Base-by-base conservation (phyloP, 2,329 filamentous ascomycete genomes). In the Pseudocercospora cruenta region DNA sequence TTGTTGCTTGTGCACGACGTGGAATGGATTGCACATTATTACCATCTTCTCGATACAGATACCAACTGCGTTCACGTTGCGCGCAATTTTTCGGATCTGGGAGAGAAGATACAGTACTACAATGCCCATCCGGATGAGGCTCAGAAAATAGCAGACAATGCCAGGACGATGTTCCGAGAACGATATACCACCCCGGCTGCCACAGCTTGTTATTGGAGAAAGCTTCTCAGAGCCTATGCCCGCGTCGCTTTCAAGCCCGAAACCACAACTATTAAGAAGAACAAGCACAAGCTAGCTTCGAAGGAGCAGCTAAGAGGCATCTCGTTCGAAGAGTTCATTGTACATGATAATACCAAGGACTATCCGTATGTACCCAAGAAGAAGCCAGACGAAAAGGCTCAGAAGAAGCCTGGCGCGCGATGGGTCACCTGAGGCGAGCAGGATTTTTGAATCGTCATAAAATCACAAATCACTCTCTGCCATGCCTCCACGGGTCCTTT, bases 131-230 rank as follows among this genome's bases (percentile, higher is more conserved):
- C 65, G 10, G 59, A 68, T 4, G 68, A 71, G 26, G 70, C 70
- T 2, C 69, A 71, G 43, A 55, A 64, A 8, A 69, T 73, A 45
- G 72, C 71, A 5, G 63, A 70, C 10, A 67, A 67, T 12, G 66
- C 67, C 6, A 66, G 54, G 21, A 43, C 51, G 4, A 68, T 59
- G 6, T 73, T 74, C 59, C 58, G 72, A 4, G 69, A 74, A 58
- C 67, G 72, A 57, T 73, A 72, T 36, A 70, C 70, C 2, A 70
- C 70, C 16, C 70, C 71, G n/a, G 71, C 71, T 24, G 75, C 75
- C 0, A 72, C 73, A 22, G 69, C 74, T 39, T 77, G 75, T 59
- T 77, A 77, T 57, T 76, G 75, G 73, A 65, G 63, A 26, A 65
- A 66, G 60, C 62, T 75, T 53, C 60, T 74, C n/a, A 39, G 63